Percentiles rank a stretch among this genome's conserved stretches.
phyloP scores from a whole-genome alignment of 1,139 yeast species.

The Yamadazyma dendronema region DNA sequence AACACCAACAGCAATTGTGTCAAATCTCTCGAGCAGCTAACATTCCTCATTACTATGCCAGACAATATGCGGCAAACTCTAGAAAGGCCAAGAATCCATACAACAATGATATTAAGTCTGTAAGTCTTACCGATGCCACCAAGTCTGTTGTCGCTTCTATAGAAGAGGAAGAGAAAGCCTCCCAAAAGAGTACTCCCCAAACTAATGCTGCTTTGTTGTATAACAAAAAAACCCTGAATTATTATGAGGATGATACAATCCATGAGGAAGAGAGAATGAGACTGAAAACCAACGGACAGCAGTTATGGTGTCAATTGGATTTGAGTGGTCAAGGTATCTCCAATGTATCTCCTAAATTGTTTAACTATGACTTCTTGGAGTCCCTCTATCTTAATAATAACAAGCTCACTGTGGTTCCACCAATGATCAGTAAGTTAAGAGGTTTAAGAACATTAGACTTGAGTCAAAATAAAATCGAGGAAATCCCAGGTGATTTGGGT shows the following conservation, averaged over 20 bases:
- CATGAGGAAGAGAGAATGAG: constrained; percentile 76
- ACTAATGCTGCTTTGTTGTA: constrained; percentile 49
- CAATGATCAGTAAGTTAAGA: constrained; percentile 64
- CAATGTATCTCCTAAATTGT: constrained; percentile 67
- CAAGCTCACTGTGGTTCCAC: constrained; percentile 66
- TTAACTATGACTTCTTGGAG: constrained; percentile 82
- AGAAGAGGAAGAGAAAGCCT: constrained; percentile 41
- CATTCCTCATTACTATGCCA: constrained; percentile 84
- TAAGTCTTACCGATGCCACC: constrained; percentile 56
- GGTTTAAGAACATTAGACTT: constrained; percentile 83
- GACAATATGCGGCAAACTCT: constrained; percentile 86
- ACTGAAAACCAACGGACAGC: constrained; percentile 67
- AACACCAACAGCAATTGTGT: constrained; percentile 79
- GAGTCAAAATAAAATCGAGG: constrained; percentile 70
- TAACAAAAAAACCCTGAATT: constrained; percentile 58
- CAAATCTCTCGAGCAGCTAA: constrained; percentile 73
- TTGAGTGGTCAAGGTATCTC: constrained; percentile 85
- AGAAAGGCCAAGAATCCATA: constrained; percentile 51
- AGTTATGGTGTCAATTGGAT: constrained; percentile 94
- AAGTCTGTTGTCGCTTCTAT: constrained; percentile 43
- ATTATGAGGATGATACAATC: constrained; percentile 68
- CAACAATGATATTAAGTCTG: constrained; percentile 39
- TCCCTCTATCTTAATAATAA: constrained; percentile 87
- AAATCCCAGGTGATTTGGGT: constrained; percentile 81
- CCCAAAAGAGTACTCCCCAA: constrained; percentile 27